These are phyloP conservation scores for Anethum foeniculum DNA, from an alignment of 140 eudicot genomes.

Conservation along the genomic window DNA sequence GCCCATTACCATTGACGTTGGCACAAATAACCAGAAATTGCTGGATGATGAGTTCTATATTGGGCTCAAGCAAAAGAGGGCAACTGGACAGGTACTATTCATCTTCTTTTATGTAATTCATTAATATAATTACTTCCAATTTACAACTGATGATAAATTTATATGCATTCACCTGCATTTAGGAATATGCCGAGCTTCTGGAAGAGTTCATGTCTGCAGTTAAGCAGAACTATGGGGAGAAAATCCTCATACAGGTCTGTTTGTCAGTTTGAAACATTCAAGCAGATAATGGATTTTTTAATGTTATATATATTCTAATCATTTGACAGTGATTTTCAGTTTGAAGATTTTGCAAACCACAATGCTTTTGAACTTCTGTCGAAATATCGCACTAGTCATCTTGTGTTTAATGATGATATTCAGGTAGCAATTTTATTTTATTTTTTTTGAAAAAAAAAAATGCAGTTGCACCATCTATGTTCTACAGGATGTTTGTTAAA, in stretches of 20 bases:
- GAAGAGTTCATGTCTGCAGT: constrained; percentile 90
- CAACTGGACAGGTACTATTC: constrained; percentile 66
- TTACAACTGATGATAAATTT: not conserved
- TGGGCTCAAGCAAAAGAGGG: constrained; percentile 80
- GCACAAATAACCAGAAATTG: constrained; percentile 77
- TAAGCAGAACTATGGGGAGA: constrained; percentile 88
- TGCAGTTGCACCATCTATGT: not conserved
- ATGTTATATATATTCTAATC: not conserved
- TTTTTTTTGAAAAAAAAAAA: no score
- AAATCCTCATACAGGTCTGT: constrained; percentile 73
- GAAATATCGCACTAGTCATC: constrained; percentile 74
- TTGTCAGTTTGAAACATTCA: not conserved
- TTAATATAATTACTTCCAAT: not conserved
- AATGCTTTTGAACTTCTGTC: constrained; percentile 81
- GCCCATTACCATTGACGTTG: constrained; percentile 90
- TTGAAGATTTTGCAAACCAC: constrained; percentile 98
- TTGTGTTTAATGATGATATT: constrained; percentile 91
- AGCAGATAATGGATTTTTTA: not conserved
- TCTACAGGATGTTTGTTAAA: not conserved
- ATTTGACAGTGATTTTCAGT: constrained; percentile 29
- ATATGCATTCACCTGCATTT: constrained; percentile 18
- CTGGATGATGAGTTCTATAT: constrained; percentile 83
- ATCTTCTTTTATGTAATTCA: not conserved
- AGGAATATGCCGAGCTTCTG: constrained; percentile 80
- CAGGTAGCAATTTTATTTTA: constrained; percentile 43